phyloP scores from a whole-genome alignment of 805 yeast species.

The Candida vaughaniae region DNA sequence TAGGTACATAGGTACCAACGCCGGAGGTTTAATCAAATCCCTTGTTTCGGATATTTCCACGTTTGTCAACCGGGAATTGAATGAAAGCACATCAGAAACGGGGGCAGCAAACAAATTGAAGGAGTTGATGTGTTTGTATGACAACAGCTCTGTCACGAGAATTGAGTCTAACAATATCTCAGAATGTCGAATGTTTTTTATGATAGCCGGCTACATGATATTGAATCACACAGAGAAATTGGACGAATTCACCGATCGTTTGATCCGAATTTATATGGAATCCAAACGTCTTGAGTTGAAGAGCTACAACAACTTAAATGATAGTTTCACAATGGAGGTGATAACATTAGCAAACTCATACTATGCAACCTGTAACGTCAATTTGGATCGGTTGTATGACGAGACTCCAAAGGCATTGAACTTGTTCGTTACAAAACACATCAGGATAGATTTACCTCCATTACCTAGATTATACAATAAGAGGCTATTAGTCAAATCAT shows the following conservation, averaged over 20 bases:
- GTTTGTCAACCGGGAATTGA: constrained; percentile 29
- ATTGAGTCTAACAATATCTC: constrained; percentile 9
- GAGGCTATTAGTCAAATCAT: constrained; percentile 29
- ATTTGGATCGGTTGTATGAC: constrained; percentile 22
- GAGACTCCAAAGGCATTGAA: constrained; percentile 16
- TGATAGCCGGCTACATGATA: constrained; percentile 16
- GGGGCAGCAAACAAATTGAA: constrained; percentile 18
- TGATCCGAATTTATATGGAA: constrained; percentile 30
- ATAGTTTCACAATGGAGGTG: constrained; percentile 6
- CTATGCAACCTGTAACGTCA: constrained; percentile 22
- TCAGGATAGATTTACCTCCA: constrained; percentile 29
- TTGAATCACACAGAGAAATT: constrained; percentile 16
- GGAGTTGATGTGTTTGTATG: constrained; percentile 19
- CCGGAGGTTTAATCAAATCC: constrained; percentile 33
- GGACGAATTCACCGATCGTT: constrained; percentile 26
- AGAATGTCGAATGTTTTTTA: constrained; percentile 14
- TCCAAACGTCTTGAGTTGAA: not conserved
- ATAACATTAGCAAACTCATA: constrained; percentile 21
- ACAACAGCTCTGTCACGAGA: constrained; percentile 10
- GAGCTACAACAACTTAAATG: constrained; percentile 13
- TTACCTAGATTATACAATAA: constrained; percentile 32
- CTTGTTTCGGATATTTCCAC: constrained; percentile 33
- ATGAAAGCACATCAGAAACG: constrained; percentile 8
- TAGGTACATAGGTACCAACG: constrained; percentile 23
- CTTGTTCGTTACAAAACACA: constrained; percentile 23